Conservation (phyloP, 345 rosid species). For the Passiflora organensis region DNA sequence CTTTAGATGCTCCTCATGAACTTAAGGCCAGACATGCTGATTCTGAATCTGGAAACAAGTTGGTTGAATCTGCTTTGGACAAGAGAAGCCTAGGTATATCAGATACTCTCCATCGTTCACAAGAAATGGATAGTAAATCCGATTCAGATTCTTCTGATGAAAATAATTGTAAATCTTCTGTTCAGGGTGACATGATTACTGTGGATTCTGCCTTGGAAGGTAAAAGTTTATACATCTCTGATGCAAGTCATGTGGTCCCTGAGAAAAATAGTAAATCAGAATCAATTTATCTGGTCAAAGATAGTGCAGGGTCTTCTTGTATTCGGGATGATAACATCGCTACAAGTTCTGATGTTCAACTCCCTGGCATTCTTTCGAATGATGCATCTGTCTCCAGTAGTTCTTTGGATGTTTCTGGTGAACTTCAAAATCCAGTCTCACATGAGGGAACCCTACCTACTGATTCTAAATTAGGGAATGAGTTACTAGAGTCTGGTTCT, state of each 20-base stretch:
- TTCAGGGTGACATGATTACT: not conserved
- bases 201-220: too few relatives aligned
- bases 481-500: constrained; percentile 14
- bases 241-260: too few relatives aligned
- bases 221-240: too few relatives aligned
- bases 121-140: constrained; percentile 11
- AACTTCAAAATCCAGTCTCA: constrained; percentile 17
- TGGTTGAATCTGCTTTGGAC: constrained; percentile 13
- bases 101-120: constrained; percentile 2
- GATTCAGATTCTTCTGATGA: too few relatives aligned
- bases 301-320: too few relatives aligned
- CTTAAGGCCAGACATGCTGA: constrained; percentile 10
- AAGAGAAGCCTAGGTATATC: constrained; percentile 1
- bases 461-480: constrained; percentile 18
- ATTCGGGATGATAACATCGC: constrained; percentile 3
- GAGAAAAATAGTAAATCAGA: too few relatives aligned
- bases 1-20: constrained; percentile 23
- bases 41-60: constrained; percentile 18
- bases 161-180: too few relatives aligned
- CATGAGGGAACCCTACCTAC: too few relatives aligned
- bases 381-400: not conserved
- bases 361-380: not conserved
- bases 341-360: not conserved
- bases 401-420: constrained; percentile 25
- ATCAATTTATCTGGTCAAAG: too few relatives aligned